phyloP scores from a whole-genome alignment of 2,329 filamentous ascomycete species.

The Aspergillus sp. region DNA sequence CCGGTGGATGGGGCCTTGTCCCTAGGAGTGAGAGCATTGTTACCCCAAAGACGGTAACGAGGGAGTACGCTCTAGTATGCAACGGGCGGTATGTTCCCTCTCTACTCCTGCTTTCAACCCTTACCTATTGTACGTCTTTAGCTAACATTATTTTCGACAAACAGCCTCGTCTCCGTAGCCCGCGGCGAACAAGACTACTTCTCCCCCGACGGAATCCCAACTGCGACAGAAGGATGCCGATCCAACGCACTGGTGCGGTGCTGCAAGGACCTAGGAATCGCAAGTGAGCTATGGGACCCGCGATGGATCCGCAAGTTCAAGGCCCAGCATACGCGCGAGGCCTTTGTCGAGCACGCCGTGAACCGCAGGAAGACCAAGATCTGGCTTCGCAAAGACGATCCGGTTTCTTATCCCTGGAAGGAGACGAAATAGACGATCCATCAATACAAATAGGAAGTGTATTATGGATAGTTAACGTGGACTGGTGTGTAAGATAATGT shows the following conservation, averaged over 20 bases:
- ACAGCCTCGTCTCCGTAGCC: conserved; percentile 84
- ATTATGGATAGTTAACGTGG: not conserved
- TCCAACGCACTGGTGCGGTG: conserved; percentile 97
- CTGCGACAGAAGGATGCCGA: conserved; percentile 94
- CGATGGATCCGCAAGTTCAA: conserved; percentile 83
- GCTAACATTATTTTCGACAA: conserved; percentile 4
- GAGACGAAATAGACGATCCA: conserved; percentile 37
- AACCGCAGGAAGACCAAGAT: conserved; percentile 91
- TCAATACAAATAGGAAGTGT: not conserved
- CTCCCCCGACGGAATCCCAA: conserved; percentile 82
- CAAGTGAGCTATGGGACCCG: conserved; percentile 95
- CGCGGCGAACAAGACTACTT: conserved; percentile 96
- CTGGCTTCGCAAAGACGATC: conserved; percentile 80
- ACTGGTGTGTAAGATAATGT: not conserved
- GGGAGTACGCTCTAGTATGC: conserved; percentile 89
- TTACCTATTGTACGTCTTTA: not conserved
- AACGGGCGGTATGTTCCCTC: conserved; percentile 68
- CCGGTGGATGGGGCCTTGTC: conserved; percentile 92
- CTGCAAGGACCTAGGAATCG: conserved; percentile 96
- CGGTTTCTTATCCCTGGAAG: conserved; percentile 65
- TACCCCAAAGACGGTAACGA: conserved; percentile 75
- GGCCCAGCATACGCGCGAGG: conserved; percentile 70
- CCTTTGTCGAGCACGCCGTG: conserved; percentile 82
- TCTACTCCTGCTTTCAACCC: not conserved
- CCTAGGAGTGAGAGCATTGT: conserved; percentile 83